A percentile compares a stretch with the other conserved stretches of the same genome.
These are phyloP conservation scores for Solanum corneliomulleri DNA, from an alignment of 257 asterid species.

Conservation along the genomic window DNA sequence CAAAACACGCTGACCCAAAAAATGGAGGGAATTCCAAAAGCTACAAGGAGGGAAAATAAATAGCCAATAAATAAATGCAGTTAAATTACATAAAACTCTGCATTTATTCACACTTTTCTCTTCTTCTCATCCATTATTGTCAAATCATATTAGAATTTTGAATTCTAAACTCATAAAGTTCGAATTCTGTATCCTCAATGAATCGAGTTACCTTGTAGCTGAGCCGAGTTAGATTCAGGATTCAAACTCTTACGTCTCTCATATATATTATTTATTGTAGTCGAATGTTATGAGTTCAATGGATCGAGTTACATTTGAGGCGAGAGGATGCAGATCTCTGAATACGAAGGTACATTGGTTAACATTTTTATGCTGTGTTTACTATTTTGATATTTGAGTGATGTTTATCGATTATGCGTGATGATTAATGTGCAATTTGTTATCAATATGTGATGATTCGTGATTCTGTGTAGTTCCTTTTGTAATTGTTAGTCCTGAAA, in stretches of 20 bases:
- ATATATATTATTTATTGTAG: not conserved
- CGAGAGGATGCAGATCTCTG: not conserved
- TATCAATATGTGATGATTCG: not conserved
- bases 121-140: not conserved
- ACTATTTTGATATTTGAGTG: not conserved
- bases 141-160: not conserved
- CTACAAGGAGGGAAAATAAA: not conserved
- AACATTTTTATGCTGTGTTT: not conserved
- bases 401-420: not conserved
- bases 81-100: not conserved
- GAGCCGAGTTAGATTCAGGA: not conserved
- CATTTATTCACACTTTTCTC: not conserved
- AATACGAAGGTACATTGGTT: not conserved
- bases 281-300: not conserved
- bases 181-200: not conserved
- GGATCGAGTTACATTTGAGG: not conserved
- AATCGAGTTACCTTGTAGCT: not conserved
- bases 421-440: not conserved
- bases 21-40: conserved; percentile 16
- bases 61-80: not conserved
- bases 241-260: not conserved
- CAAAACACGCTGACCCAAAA: conserved; percentile 3
- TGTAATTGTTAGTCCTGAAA: not conserved
- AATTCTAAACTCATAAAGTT: not conserved
- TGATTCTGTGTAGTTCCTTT: not conserved